These are phyloP conservation scores for Sporothrix schenckii DNA, from an alignment of 2,329 filamentous ascomycete genomes.

Conservation along the genomic window DNA sequence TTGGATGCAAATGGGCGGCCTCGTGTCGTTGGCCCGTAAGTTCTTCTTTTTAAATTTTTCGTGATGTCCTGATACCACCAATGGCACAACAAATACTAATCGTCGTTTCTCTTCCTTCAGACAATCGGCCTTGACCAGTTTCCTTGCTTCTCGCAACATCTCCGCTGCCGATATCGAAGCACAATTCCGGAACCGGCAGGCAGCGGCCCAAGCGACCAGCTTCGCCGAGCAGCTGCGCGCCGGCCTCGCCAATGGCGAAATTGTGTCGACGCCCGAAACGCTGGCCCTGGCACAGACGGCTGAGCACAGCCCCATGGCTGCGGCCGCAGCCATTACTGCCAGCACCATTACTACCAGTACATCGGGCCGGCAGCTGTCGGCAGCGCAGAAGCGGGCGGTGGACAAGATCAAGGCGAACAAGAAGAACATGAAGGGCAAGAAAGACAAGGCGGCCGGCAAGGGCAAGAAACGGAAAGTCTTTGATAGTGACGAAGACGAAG, in stretches of 20 bases:
- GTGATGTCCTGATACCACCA: background rate
- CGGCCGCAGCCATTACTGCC: conserved; percentile 46
- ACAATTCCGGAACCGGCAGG: conserved; percentile 54
- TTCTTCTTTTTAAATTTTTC: conserved; percentile 8
- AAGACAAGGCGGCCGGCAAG: conserved; percentile 45
- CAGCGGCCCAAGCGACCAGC: conserved; percentile 44
- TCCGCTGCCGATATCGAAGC: conserved; percentile 60
- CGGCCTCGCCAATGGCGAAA: conserved; percentile 22
- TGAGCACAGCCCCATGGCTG: conserved; percentile 11
- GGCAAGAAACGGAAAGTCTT: conserved; percentile 53
- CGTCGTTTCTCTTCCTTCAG: conserved; percentile 33
- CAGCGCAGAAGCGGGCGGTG: conserved; percentile 49
- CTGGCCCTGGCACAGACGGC: background rate
- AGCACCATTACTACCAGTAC: conserved; percentile 40
- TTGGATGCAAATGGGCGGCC: conserved; percentile 20
- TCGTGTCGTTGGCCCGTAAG: conserved; percentile 43
- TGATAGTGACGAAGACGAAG: conserved; percentile 43
- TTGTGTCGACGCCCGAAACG: background rate
- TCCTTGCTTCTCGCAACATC: conserved; percentile 70
- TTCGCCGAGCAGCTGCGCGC: conserved; percentile 38
- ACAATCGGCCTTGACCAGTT: conserved; percentile 59
- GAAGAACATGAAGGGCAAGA: conserved; percentile 54
- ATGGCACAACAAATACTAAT: background rate
- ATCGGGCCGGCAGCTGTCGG: conserved; percentile 47
- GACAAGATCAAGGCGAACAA: conserved; percentile 64